phyloP scores from a whole-genome alignment of 345 rosid species.

The Mallotus nudiflorus region DNA sequence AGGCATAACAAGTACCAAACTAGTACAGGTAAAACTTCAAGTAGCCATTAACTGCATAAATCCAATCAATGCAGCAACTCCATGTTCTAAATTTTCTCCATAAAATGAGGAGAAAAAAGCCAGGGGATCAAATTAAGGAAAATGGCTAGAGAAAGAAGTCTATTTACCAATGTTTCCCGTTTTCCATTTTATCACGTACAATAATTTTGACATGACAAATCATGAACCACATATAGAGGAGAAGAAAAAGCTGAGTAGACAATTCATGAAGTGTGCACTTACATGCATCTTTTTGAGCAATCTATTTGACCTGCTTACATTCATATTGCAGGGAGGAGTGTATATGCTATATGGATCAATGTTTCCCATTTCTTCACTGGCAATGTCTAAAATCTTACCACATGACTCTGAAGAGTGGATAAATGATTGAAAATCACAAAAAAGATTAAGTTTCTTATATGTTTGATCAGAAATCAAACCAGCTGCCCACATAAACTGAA shows the following conservation, averaged over 20 bases:
- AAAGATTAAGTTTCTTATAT: constrained; percentile 55
- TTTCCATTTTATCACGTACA: too few relatives aligned
- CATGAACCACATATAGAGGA: not conserved
- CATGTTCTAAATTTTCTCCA: too few relatives aligned
- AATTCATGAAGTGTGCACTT: constrained; percentile 26
- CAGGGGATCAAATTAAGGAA: not conserved
- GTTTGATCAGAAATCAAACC: constrained; percentile 92
- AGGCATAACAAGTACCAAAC: too few relatives aligned
- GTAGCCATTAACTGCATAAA: too few relatives aligned
- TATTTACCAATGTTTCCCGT: too few relatives aligned
- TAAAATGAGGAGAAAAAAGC: too few relatives aligned
- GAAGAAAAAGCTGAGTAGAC: not conserved
- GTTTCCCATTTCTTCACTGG: constrained; percentile 66
- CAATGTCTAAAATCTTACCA: constrained; percentile 47
- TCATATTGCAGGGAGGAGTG: constrained; percentile 69
- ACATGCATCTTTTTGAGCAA: constrained; percentile 63
- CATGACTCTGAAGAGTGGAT: constrained; percentile 67
- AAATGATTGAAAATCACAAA: constrained; percentile 73
- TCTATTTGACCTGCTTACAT: constrained; percentile 49
- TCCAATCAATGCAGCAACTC: too few relatives aligned
- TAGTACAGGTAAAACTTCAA: too few relatives aligned
- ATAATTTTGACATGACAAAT: too few relatives aligned
- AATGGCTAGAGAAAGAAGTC: not conserved
- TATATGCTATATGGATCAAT: constrained; percentile 90
- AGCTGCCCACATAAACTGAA: constrained; percentile 80